Evolutionary conservation across 495 filamentous ascomycete species (phyloP).

Genomic region (Endocarpon pusillum): DNA sequence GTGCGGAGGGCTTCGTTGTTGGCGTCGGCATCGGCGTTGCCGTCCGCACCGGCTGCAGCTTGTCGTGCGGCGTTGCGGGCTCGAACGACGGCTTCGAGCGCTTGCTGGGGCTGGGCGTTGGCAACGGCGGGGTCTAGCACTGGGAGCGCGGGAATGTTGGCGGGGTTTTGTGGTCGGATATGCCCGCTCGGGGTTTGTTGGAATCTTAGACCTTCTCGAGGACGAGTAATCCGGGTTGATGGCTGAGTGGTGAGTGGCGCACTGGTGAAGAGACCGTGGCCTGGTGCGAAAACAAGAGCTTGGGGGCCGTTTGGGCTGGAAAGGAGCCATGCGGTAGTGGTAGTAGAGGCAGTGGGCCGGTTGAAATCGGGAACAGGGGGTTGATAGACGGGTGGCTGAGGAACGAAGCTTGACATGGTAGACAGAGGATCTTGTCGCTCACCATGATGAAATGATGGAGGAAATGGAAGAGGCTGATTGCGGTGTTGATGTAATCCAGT

Average conservation of each 20-base stretch:
- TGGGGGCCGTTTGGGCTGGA: slow-evolving; percentile 1
- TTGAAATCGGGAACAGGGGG: neutral
- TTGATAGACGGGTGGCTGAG: too few relatives aligned
- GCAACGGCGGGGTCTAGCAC: neutral
- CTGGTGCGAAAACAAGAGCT: slow-evolving; percentile 1
- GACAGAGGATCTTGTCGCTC: too few relatives aligned
- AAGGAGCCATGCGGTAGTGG: neutral
- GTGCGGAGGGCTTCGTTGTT: slow-evolving; percentile 32
- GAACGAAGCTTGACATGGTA: neutral
- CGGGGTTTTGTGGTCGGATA: neutral
- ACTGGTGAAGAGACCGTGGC: neutral
- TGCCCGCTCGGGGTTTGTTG: neutral
- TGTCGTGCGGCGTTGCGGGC: slow-evolving; percentile 21
- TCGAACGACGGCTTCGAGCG: slow-evolving; percentile 2
- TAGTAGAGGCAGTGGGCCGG: neutral
- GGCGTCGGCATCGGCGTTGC: slow-evolving; percentile 19
- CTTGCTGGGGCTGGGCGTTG: neutral
- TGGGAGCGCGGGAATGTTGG: neutral
- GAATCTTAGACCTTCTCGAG: neutral
- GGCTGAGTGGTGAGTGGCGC: neutral
- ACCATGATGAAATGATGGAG: neutral
- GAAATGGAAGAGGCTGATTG: neutral
- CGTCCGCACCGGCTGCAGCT: slow-evolving; percentile 22
- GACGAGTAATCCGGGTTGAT: neutral
- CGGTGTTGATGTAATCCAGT: neutral